These are phyloP conservation scores for Begonia masoniana DNA, from an alignment of 306 rosid species.

Conservation along the genomic window DNA sequence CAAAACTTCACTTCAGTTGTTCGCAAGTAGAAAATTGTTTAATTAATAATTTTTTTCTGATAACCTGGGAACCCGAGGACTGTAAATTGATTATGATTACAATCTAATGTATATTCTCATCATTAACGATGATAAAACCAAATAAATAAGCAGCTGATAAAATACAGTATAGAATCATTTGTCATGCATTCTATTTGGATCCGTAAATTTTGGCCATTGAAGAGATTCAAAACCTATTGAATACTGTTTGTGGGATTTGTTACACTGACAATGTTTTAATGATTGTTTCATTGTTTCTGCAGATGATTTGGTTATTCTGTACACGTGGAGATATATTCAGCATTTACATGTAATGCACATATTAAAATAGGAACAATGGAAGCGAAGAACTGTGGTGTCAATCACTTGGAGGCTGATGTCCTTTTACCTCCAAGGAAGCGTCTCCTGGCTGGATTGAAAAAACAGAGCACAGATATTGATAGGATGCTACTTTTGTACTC, in stretches of 20 bases:
- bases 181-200: background rate
- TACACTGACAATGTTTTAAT: background rate
- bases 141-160: too few species aligned
- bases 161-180: background rate
- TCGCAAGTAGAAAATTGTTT: slow-evolving; percentile 8
- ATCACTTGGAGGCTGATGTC: slow-evolving; percentile 79
- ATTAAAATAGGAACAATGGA: slow-evolving; percentile 44
- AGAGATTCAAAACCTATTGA: background rate
- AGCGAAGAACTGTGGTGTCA: slow-evolving; percentile 54
- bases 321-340: slow-evolving; percentile 21
- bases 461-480: slow-evolving; percentile 56
- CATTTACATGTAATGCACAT: slow-evolving; percentile 18
- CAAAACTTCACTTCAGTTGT: too few species aligned
- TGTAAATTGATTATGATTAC: background rate
- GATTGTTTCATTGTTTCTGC: slow-evolving; percentile 13
- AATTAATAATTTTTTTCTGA: slow-evolving; percentile 4
- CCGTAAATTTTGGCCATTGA: background rate
- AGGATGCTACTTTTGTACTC: slow-evolving; percentile 37
- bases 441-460: slow-evolving; percentile 88
- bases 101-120: background rate
- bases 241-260: background rate
- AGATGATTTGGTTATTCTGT: slow-evolving; percentile 20
- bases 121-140: too few species aligned
- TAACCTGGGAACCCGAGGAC: background rate
- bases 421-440: slow-evolving; percentile 95